Evolutionary conservation across 192 early-diverging fungal species (phyloP).

Genomic region (Ambispora gerdemannii): DNA sequence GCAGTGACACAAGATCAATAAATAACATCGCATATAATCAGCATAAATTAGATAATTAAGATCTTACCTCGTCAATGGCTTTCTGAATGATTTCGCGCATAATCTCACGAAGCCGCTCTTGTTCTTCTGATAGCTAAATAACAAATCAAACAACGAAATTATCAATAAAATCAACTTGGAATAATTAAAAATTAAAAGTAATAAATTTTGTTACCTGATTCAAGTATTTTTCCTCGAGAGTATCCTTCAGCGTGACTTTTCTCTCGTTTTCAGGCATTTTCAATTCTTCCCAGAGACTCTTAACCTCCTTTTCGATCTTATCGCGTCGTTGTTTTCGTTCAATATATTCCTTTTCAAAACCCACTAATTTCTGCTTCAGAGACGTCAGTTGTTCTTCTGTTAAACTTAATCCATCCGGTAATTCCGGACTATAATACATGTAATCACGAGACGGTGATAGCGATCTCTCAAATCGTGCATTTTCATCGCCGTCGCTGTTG

Average conservation of each 20-base stretch:
- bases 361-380: constrained; percentile 1
- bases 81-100: constrained; percentile 26
- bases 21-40: background rate
- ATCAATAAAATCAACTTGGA: background rate
- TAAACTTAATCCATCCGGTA: constrained; percentile 18
- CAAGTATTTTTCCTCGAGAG: constrained; percentile 27
- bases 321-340: background rate
- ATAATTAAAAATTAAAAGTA: background rate
- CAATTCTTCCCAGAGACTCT: constrained; percentile 22
- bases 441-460: background rate
- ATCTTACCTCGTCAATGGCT: constrained; percentile 26
- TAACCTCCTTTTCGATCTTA: background rate
- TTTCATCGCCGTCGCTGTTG: background rate
- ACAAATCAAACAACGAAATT: background rate
- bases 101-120: constrained; percentile 20
- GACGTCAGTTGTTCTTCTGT: background rate
- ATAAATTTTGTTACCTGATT: background rate
- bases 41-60: background rate
- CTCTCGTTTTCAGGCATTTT: constrained; percentile 9
- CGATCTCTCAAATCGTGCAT: background rate
- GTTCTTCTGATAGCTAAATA: constrained; percentile 5
- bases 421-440: constrained; percentile 15
- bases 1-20: background rate
- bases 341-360: constrained; percentile 14
- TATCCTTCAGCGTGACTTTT: constrained; percentile 1